These are phyloP conservation scores for Cryptococcus sp. DNA, from an alignment of 1,284 basidiomycete species.

Conservation along the genomic window DNA sequence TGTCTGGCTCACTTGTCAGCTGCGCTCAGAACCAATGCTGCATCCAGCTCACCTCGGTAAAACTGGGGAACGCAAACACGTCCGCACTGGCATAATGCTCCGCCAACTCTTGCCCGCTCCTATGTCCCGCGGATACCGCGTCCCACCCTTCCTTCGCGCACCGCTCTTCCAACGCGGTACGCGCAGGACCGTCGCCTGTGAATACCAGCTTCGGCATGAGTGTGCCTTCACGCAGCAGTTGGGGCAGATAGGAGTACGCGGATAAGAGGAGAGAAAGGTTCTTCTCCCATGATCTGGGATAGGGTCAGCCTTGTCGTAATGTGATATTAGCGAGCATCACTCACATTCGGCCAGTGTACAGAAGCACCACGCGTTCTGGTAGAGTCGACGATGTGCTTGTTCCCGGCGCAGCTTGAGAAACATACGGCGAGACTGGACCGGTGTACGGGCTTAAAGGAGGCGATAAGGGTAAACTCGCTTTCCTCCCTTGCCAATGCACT, in stretches of 20 bases:
- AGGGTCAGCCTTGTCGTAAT: background rate
- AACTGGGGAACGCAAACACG: slow-evolving; percentile 60
- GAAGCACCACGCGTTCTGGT: slow-evolving; percentile 41
- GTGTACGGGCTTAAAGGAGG: slow-evolving; percentile 40
- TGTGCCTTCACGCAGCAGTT: slow-evolving; percentile 25
- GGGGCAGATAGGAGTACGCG: slow-evolving; percentile 54
- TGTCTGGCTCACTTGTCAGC: slow-evolving; percentile 45
- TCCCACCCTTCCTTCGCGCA: slow-evolving; percentile 56
- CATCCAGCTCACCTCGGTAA: slow-evolving; percentile 55
- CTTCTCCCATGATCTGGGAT: slow-evolving; percentile 59
- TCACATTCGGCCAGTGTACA: slow-evolving; percentile 53
- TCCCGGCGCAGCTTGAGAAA: slow-evolving; percentile 27
- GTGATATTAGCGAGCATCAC: slow-evolving; percentile 12
- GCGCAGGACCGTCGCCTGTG: slow-evolving; percentile 61
- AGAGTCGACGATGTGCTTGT: slow-evolving; percentile 1
- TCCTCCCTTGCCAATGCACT: slow-evolving; percentile 44
- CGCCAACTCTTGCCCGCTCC: slow-evolving; percentile 54
- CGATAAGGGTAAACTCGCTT: slow-evolving; percentile 46
- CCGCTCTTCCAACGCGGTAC: slow-evolving; percentile 55
- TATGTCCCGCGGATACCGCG: slow-evolving; percentile 60
- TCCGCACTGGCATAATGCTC: slow-evolving; percentile 59
- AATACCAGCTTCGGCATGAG: slow-evolving; percentile 58
- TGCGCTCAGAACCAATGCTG: no score
- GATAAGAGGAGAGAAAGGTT: slow-evolving; percentile 61
- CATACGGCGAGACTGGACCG: slow-evolving; percentile 13